Base-by-base conservation (phyloP, 2,329 filamentous ascomycete species). In the Fusarium cyanostomum region DNA sequence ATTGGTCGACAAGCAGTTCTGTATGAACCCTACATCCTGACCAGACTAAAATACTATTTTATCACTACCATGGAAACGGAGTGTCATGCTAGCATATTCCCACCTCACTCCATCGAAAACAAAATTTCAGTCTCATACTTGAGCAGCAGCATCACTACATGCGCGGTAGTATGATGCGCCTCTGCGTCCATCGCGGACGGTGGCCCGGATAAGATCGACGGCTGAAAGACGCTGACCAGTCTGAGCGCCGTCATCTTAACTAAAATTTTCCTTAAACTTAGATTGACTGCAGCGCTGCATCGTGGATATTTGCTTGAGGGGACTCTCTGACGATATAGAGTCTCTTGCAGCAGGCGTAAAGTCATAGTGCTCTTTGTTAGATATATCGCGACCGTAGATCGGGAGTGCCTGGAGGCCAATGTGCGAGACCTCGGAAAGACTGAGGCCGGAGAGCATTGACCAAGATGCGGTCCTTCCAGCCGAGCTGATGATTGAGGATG, bases 391-490 rank as follows among this genome's bases (percentile, higher is more conserved):
- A 5, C 44, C 24, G 33, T 62, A 62, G 11, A 52, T 48, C 1
- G 50, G 55, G 18, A 59, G 34, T 3, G 59, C 59, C 27, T 55
- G 55, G 4, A 62, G 51, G 11, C 24, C 59, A 13, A 56, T 52
- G 12, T 59, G 45, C 3, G 55, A 62, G 10, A 59, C 16, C 13
- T 62, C 55, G 0, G 59, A 51, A 7, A 55, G 55, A 41, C 59
- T 62, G 3, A 62, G 34, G 11, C 50, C 59, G 3, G 55, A 59
- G 3, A 62, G 30, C 34, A 52, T 55, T 5, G 54, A 55, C 58
- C 55, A 62, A 7, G 55, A 62, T 5, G 49, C 58, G 1, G 54
- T 54, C 16, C 55, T 59, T 3, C 54, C 39, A n/a, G 58, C 55
- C 16, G 54, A 33, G 15, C 37, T 55, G 15, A 59, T 28, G 12